phyloP scores from a whole-genome alignment of 1,139 yeast species.

The Blastobotrys indianensis region DNA sequence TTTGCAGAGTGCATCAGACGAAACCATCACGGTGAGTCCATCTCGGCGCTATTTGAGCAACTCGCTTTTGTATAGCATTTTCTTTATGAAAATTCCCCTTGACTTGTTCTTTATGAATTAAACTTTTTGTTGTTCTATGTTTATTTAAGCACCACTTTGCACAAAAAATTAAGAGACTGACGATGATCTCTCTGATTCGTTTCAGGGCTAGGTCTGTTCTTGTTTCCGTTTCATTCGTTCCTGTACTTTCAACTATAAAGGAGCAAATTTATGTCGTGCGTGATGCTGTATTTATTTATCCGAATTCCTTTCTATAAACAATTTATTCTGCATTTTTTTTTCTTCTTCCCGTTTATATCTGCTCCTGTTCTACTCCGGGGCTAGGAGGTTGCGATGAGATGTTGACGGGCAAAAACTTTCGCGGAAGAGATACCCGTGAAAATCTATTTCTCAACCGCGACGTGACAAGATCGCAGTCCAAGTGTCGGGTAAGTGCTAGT shows the following conservation, averaged over 20 bases:
- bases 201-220: not conserved
- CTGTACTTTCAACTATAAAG: no score
- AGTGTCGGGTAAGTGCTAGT: slow-evolving; percentile 81
- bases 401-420: slow-evolving; percentile 40
- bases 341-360: slow-evolving; percentile 9
- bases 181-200: slow-evolving; percentile 10
- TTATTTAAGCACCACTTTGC: not conserved
- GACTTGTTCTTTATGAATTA: not conserved
- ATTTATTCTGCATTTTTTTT: slow-evolving; percentile 1
- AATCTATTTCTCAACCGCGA: slow-evolving; percentile 79
- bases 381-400: slow-evolving; percentile 15
- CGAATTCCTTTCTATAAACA: not conserved
- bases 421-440: slow-evolving; percentile 82
- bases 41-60: slow-evolving; percentile 85
- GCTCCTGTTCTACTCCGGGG: slow-evolving; percentile 7
- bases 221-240: no score
- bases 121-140: slow-evolving; percentile 4
- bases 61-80: slow-evolving; percentile 36
- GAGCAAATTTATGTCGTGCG: no score
- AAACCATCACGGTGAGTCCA: slow-evolving; percentile 96
- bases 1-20: slow-evolving; percentile 98
- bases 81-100: not conserved
- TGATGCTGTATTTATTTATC: no score
- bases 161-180: not conserved
- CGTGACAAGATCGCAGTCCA: slow-evolving; percentile 85